A percentile compares a stretch with the other conserved stretches of the same genome.
Evolutionary conservation across 2,329 filamentous ascomycete species (phyloP).

Genomic region (Chaetomiaceae sp.): DNA sequence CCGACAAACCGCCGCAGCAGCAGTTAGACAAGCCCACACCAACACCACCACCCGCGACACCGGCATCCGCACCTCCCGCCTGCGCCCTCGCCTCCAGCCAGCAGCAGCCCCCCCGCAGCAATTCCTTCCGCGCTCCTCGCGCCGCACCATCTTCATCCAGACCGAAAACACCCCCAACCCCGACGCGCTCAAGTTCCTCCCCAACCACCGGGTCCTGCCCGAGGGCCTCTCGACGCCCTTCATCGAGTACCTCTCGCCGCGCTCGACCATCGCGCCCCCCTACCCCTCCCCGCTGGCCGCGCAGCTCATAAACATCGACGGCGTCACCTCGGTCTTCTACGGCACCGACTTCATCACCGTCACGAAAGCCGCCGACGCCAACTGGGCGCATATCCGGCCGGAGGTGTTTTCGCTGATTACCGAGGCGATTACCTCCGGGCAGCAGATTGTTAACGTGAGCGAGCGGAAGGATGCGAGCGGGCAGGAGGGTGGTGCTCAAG

Average conservation of each 20-base stretch:
- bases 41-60: conserved; percentile 12
- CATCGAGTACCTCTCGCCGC: conserved; percentile 86
- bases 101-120: conserved; percentile 4
- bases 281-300: conserved; percentile 88
- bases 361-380: conserved; percentile 79
- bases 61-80: conserved; percentile 26
- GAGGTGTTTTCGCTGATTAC: conserved; percentile 95
- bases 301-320: conserved; percentile 87
- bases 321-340: conserved; percentile 92
- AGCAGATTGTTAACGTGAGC: conserved; percentile 69
- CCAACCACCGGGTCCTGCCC: conserved; percentile 82
- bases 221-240: conserved; percentile 68
- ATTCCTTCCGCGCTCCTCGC: conserved; percentile 21
- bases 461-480: conserved; percentile 41
- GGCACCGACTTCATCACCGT: conserved; percentile 95
- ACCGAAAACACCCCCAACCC: conserved; percentile 90
- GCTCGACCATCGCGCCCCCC: conserved; percentile 81
- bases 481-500: conserved; percentile 34
- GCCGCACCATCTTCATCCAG: conserved; percentile 92
- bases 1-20: conserved; percentile 26
- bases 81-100: conserved; percentile 26
- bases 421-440: conserved; percentile 80
- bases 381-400: conserved; percentile 92
- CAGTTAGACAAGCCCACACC: conserved; percentile 28
- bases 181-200: conserved; percentile 95